Percentiles rank a stretch among this genome's conserved stretches.
phyloP scores from a whole-genome alignment of 257 asterid genomes.

The Perilla frutescens region DNA sequence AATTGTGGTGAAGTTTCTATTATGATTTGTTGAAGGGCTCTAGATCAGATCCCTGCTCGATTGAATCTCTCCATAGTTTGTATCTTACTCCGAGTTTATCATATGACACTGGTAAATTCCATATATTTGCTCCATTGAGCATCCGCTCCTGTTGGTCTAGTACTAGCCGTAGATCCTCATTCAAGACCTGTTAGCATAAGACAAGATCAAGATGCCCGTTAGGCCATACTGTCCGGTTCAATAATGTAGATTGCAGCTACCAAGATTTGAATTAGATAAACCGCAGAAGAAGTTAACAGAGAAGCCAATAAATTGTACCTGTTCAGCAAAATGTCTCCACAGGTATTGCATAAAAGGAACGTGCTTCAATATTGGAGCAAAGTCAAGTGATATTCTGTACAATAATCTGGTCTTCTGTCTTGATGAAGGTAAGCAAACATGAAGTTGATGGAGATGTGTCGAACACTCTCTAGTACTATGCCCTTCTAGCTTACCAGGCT shows the following conservation, averaged over 20 bases:
- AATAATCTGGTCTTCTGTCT: slow-evolving; percentile 83
- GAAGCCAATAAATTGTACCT: slow-evolving; percentile 47
- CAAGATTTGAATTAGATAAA: too few species aligned
- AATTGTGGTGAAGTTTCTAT: slow-evolving; percentile 19
- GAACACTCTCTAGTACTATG: slow-evolving; percentile 77
- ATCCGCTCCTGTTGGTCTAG: slow-evolving; percentile 84
- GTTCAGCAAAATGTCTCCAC: slow-evolving; percentile 93
- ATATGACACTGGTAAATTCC: slow-evolving; percentile 83
- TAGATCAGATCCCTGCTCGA: slow-evolving; percentile 58
- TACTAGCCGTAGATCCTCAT: slow-evolving; percentile 84
- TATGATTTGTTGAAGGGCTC: slow-evolving; percentile 50
- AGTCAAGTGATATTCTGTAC: slow-evolving; percentile 97
- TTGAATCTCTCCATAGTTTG: slow-evolving; percentile 78
- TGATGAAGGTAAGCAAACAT: slow-evolving; percentile 91
- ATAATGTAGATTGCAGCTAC: background rate
- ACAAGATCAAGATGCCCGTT: background rate
- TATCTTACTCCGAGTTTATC: slow-evolving; percentile 91
- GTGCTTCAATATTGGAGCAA: slow-evolving; percentile 84
- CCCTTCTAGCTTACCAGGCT: slow-evolving; percentile 89
- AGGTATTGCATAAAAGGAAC: slow-evolving; percentile 78
- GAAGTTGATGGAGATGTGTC: slow-evolving; percentile 96
- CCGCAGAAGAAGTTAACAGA: background rate
- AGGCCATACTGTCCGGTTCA: background rate
- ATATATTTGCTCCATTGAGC: slow-evolving; percentile 72
- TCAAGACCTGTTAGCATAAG: slow-evolving; percentile 59